A percentile compares a stretch with the other conserved stretches of the same genome.
Evolutionary conservation across 2,329 filamentous ascomycete genomes (phyloP).

Genomic region (Biscogniauxia mediterranea): DNA sequence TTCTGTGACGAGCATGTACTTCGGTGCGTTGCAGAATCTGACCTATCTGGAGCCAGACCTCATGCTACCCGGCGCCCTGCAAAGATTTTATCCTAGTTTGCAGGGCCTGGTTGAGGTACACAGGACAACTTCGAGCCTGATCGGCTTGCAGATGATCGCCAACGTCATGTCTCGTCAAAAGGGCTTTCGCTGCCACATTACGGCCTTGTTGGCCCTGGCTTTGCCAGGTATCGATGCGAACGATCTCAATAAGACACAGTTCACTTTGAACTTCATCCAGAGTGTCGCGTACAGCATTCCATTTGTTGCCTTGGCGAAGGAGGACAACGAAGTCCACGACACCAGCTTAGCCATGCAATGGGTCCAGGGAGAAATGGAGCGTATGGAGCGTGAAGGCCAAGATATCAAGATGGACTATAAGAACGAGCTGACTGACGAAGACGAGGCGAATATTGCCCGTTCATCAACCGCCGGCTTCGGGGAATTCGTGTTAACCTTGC

Average conservation of each 20-base stretch:
- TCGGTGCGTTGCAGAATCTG: constrained; percentile 84
- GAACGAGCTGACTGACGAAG: constrained; percentile 76
- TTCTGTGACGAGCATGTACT: constrained; percentile 86
- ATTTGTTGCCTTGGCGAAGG: constrained; percentile 75
- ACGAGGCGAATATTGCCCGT: constrained; percentile 82
- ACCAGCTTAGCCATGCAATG: constrained; percentile 82
- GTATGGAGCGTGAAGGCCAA: constrained; percentile 85
- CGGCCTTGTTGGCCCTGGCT: constrained; percentile 85
- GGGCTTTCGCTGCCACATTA: constrained; percentile 95
- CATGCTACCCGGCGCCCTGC: constrained; percentile 87
- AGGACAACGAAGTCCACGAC: constrained; percentile 65
- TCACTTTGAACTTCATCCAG: constrained; percentile 93
- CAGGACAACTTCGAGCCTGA: constrained; percentile 88
- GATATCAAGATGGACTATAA: constrained; percentile 84
- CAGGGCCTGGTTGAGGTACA: constrained; percentile 97
- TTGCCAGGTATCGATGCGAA: constrained; percentile 97
- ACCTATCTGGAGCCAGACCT: constrained; percentile 88
- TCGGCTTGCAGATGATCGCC: constrained; percentile 87
- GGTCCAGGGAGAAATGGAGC: constrained; percentile 91
- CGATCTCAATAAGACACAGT: constrained; percentile 92
- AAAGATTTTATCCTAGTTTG: constrained; percentile 94
- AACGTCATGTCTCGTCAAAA: constrained; percentile 89
- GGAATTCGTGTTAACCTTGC: constrained; percentile 86
- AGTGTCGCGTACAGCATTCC: constrained; percentile 95
- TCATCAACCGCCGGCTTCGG: constrained; percentile 93